Evolutionary conservation across 345 rosid genomes (phyloP).

Genomic region (Ceriops tagal): DNA sequence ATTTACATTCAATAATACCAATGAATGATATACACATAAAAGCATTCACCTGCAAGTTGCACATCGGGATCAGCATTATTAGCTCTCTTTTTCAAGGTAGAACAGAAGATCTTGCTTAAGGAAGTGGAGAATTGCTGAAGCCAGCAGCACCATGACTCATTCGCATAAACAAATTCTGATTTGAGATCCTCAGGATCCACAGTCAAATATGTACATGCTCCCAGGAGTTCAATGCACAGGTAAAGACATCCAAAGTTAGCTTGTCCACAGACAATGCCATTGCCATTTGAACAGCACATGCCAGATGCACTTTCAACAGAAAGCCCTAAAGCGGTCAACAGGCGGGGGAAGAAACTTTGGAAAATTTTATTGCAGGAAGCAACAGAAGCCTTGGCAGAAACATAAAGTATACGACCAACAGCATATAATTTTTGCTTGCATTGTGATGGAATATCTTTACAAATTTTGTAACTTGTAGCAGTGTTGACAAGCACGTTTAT

Average conservation of each 20-base stretch:
- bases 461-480: constrained; percentile 42
- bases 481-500: constrained; percentile 49
- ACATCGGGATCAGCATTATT: constrained; percentile 30
- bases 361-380: constrained; percentile 59
- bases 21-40: constrained; percentile 8
- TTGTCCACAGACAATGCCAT: constrained; percentile 29
- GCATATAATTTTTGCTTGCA: constrained; percentile 54
- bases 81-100: constrained; percentile 29
- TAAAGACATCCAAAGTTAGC: constrained; percentile 60
- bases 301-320: constrained; percentile 31
- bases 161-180: constrained; percentile 23
- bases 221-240: constrained; percentile 64
- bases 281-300: constrained; percentile 25
- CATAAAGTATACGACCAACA: constrained; percentile 59
- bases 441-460: constrained; percentile 40
- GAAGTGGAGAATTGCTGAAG: constrained; percentile 46
- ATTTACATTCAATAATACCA: not conserved
- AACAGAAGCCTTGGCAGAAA: constrained; percentile 59
- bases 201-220: constrained; percentile 61
- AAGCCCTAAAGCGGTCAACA: constrained; percentile 55
- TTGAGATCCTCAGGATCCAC: constrained; percentile 25
- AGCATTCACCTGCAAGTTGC: constrained; percentile 66
- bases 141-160: constrained; percentile 48
- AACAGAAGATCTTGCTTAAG: constrained; percentile 45
- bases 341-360: constrained; percentile 46